Evolutionary conservation across 2,329 filamentous ascomycete species (phyloP), one percentile per base, ranked within the genome.

Genomic region (Fusarium sp.): DNA sequence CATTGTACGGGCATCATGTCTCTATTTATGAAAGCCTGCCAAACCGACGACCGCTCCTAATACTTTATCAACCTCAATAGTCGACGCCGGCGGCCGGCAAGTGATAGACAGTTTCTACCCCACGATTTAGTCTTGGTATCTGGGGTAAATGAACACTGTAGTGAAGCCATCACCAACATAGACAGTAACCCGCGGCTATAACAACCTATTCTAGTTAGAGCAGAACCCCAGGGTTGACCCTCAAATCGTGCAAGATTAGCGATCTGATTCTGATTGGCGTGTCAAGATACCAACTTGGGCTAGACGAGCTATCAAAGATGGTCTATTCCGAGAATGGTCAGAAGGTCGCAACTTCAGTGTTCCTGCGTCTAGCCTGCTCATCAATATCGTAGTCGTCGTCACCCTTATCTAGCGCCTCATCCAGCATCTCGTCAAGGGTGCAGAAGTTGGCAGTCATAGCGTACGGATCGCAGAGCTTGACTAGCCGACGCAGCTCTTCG

Each of bases 271-370:
- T 36, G 50, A 36, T 54, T 54, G 50, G 50, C 50, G 50, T 54
- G 50, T 54, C 18, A 8, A 36, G 18, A 23, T 54, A 3, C 50
- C 50, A 54, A 34, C 31, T 54, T 16, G 31, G 50, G 50, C 31
- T 36, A 36, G 14, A 4, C 10, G 9, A n/a, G 4, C 6, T 14
- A 34, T 53, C 8, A 25, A 20, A 13, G 27, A 13, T 36, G 31
- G 8, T 36, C 20, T 23, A 34, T 36, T 31, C 50, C 18, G 50
- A 54, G 18, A 23, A 36, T 5, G 14, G 18, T 67, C 44, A 73
- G 13, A 73, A 72, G 9, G 72, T 38, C 3, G 67, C 60, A 20
- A 73, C 42, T 40, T 73, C 70, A 18, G 70, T 59, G 9, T 57
- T 56, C 25, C 65, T 55, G 7, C 11, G 10, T 7, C 51, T 58